Percentiles rank a stretch among this genome's conserved stretches.
These are phyloP conservation scores for Exophiala calicioides DNA, from an alignment of 2,329 filamentous ascomycete species.

Conservation along the genomic window DNA sequence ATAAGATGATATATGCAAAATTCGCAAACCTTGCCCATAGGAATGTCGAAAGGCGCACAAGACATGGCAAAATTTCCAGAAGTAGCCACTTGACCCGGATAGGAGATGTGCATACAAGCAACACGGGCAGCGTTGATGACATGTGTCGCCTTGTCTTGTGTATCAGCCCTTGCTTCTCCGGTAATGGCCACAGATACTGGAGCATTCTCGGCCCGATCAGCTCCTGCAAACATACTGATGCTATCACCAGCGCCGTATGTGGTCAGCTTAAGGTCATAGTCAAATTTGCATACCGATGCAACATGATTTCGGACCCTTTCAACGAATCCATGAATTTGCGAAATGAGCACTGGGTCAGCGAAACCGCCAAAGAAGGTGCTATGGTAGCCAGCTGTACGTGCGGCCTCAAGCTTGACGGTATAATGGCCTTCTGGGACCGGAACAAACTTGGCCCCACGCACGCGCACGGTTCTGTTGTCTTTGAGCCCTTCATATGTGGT, in stretches of 20 bases:
- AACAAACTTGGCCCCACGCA: conserved; percentile 43
- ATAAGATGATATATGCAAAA: conserved; percentile 56
- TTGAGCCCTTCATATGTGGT: conserved; percentile 48
- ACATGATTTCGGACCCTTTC: conserved; percentile 31
- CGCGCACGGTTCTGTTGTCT: conserved; percentile 37
- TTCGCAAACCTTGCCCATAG: conserved; percentile 42
- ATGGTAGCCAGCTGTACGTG: conserved; percentile 45
- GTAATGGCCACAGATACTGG: conserved; percentile 45
- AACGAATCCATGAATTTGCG: conserved; percentile 40
- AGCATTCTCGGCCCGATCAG: conserved; percentile 34
- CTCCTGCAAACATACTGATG: conserved; percentile 35
- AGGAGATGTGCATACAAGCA: conserved; percentile 49
- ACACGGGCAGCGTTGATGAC: conserved; percentile 47
- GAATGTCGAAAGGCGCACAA: conserved; percentile 36
- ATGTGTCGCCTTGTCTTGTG: conserved; percentile 48
- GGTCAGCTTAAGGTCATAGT: conserved; percentile 41
- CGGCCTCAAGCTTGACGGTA: conserved; percentile 54
- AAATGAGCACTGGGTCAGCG: conserved; percentile 50
- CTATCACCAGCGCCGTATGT: conserved; percentile 51
- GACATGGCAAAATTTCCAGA: conserved; percentile 52
- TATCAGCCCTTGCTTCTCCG: conserved; percentile 49
- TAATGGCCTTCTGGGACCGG: conserved; percentile 39
- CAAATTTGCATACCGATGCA: conserved; percentile 33
- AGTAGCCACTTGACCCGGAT: conserved; percentile 55
- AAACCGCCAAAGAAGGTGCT: conserved; percentile 51